Conservation (phyloP, 257 asterid genomes). For the Cinchona pubescens region DNA sequence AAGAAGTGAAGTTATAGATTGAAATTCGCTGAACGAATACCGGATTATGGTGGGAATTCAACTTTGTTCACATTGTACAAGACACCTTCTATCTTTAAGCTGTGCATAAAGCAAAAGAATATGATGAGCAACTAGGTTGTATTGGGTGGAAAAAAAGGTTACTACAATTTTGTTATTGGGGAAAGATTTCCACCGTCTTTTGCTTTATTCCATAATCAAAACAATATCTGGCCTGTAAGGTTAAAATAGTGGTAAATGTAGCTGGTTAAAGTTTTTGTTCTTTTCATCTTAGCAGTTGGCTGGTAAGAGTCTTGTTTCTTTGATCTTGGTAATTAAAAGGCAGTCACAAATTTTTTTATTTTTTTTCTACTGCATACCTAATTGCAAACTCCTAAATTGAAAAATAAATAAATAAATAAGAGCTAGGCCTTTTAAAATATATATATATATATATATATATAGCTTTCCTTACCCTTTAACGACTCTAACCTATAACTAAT, state of each 20-base stretch:
- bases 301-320: not conserved
- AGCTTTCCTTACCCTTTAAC: too few relatives aligned
- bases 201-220: not conserved
- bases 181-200: not conserved
- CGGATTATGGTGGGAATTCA: not conserved
- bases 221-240: not conserved
- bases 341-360: not conserved
- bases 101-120: not conserved
- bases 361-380: not conserved
- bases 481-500: too few relatives aligned
- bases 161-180: not conserved
- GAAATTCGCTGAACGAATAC: not conserved
- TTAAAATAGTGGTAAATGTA: too few relatives aligned
- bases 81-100: not conserved
- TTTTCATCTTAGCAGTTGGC: too few relatives aligned
- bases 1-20: slow-evolving; percentile 17
- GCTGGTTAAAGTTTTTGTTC: not conserved
- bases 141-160: not conserved
- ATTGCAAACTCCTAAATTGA: too few relatives aligned
- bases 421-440: too few relatives aligned
- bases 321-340: not conserved
- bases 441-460: too few relatives aligned
- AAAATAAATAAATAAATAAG: too few relatives aligned
- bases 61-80: not conserved
- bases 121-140: not conserved